Percentiles rank a stretch among this genome's conserved stretches.
phyloP scores from a whole-genome alignment of 2,329 filamentous ascomycete species.

The Ophiostoma angusticollis region DNA sequence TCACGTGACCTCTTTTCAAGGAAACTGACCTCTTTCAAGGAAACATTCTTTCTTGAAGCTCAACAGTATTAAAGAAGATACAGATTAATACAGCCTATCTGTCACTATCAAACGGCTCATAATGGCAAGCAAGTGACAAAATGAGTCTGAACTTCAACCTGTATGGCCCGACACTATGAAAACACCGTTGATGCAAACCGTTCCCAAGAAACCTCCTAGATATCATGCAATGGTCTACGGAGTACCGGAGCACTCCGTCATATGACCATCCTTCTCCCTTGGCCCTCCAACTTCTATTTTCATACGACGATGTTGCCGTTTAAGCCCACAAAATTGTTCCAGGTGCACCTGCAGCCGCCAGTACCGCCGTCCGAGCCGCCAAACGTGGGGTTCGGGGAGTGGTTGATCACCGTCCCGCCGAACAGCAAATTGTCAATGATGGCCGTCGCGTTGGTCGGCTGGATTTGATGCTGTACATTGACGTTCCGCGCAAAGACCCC shows the following conservation, averaged over 20 bases:
- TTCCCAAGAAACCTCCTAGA: background rate
- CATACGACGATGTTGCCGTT: slow-evolving; percentile 11
- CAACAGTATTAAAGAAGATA: background rate
- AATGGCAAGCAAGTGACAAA: no score
- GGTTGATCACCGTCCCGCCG: slow-evolving; percentile 41
- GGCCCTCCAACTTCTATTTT: background rate
- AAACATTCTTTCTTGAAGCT: background rate
- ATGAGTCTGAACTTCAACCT: no score
- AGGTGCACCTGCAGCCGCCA: slow-evolving; percentile 49
- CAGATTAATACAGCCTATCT: no score
- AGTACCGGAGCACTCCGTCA: no score
- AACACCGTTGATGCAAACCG: no score
- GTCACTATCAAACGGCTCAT: no score
- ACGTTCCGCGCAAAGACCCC: slow-evolving; percentile 41
- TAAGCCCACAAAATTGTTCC: slow-evolving; percentile 37
- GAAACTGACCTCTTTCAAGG: no score
- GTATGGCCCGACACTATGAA: no score
- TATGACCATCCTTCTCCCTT: no score
- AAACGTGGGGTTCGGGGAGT: slow-evolving; percentile 29
- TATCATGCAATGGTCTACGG: slow-evolving; percentile 2
- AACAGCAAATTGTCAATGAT: slow-evolving; percentile 37
- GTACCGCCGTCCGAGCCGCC: slow-evolving; percentile 52
- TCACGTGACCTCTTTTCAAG: background rate
- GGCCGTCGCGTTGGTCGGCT: slow-evolving; percentile 29
- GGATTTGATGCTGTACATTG: slow-evolving; percentile 28